A percentile compares a stretch with the other conserved stretches of the same genome.
Conservation (phyloP, 2,329 filamentous ascomycete genomes). For the Sarocladium strictum region DNA sequence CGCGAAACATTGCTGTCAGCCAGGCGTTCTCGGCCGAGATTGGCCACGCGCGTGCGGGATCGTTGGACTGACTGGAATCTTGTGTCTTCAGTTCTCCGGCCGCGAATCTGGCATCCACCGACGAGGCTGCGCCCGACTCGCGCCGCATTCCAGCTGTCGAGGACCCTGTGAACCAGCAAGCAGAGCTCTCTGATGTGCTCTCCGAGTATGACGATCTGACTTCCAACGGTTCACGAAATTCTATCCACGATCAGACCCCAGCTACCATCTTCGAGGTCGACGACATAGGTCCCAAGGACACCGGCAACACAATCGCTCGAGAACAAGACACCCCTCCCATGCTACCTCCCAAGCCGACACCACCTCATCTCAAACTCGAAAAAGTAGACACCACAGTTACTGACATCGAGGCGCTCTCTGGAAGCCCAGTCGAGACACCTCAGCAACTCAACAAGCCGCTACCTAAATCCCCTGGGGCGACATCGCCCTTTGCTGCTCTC, state of each 20-base stretch:
- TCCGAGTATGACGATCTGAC: constrained; percentile 39
- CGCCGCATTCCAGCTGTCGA: constrained; percentile 31
- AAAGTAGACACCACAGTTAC: constrained; percentile 28
- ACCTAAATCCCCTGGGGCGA: constrained; percentile 44
- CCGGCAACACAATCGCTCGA: constrained; percentile 28
- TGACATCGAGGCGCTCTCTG: constrained; percentile 17
- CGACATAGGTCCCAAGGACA: constrained; percentile 29
- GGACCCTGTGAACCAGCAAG: constrained; percentile 39
- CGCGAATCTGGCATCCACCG: constrained; percentile 19
- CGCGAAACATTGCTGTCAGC: neutral
- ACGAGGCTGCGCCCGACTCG: constrained; percentile 18
- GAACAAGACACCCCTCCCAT: constrained; percentile 38
- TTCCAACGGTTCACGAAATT: constrained; percentile 26
- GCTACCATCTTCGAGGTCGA: constrained; percentile 24
- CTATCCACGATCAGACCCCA: constrained; percentile 19
- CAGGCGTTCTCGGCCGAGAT: neutral
- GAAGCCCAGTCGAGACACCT: constrained; percentile 13
- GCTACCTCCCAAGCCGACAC: constrained; percentile 42
- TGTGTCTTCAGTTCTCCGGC: constrained; percentile 18
- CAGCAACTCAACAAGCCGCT: constrained; percentile 46
- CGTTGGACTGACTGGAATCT: constrained; percentile 22
- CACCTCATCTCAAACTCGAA: constrained; percentile 47
- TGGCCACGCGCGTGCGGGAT: neutral
- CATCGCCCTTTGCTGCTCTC: constrained; percentile 43
- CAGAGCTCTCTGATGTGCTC: constrained; percentile 33